phyloP scores from a whole-genome alignment of 1,139 yeast species.

The Saccharomycopsis hybrid region DNA sequence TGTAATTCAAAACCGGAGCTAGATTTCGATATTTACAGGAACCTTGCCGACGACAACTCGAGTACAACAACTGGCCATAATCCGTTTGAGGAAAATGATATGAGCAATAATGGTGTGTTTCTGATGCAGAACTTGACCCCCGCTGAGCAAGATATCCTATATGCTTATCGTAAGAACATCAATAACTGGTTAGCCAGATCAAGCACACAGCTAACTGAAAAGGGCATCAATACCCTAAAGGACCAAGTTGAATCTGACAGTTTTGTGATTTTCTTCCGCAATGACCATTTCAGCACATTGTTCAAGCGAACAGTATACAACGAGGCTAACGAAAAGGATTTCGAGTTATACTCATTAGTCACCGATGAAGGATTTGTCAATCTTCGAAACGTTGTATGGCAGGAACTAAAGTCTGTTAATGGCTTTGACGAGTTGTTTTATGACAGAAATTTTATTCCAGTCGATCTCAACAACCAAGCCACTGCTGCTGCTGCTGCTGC shows the following conservation, averaged over 20 bases:
- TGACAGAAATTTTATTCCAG: conserved; percentile 51
- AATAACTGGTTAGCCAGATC: conserved; percentile 43
- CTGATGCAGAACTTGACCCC: not conserved
- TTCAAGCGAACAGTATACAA: conserved; percentile 38
- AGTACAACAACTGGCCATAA: not conserved
- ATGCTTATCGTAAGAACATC: conserved; percentile 7
- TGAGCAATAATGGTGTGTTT: not conserved
- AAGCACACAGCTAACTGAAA: conserved; percentile 63
- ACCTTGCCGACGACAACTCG: not conserved
- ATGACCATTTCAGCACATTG: conserved; percentile 77
- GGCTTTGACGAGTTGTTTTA: conserved; percentile 66
- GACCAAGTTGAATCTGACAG: conserved; percentile 33
- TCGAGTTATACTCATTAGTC: conserved; percentile 52
- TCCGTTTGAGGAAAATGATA: not conserved
- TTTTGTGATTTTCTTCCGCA: conserved; percentile 67
- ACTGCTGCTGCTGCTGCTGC: not conserved
- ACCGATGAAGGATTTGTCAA: conserved; percentile 64
- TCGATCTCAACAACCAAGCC: conserved; percentile 22
- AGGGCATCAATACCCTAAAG: conserved; percentile 45
- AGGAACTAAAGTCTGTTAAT: conserved; percentile 54
- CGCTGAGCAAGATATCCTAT: not conserved
- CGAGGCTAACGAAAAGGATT: conserved; percentile 21
- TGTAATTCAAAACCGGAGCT: not conserved
- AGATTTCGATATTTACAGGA: not conserved
- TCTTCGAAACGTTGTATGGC: conserved; percentile 62